These are phyloP conservation scores for Parietaria judaica DNA, from an alignment of 306 rosid genomes.

Conservation along the genomic window DNA sequence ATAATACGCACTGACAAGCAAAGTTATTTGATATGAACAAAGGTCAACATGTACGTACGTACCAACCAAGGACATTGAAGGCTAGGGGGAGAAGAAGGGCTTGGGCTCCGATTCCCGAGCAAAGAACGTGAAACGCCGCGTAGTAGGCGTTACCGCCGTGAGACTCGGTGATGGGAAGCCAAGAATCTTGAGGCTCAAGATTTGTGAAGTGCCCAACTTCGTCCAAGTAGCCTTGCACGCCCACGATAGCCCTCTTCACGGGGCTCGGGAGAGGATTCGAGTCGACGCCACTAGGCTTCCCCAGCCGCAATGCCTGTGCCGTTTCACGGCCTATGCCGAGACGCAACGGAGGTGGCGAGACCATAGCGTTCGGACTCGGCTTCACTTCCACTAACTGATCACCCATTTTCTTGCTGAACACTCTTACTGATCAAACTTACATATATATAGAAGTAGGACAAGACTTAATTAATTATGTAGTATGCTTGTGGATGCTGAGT, in stretches of 20 bases:
- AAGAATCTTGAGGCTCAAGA: slow-evolving; percentile 59
- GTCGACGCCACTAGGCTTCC: slow-evolving; percentile 8
- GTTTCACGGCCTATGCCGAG: slow-evolving; percentile 18
- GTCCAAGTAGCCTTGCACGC: slow-evolving; percentile 42
- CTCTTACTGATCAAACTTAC: not conserved
- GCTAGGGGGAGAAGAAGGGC: slow-evolving; percentile 69
- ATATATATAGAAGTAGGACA: not conserved
- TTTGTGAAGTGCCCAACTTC: slow-evolving; percentile 59
- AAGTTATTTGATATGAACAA: too few species aligned
- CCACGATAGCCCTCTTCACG: slow-evolving; percentile 46
- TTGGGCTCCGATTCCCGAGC: slow-evolving; percentile 60
- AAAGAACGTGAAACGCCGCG: slow-evolving; percentile 58
- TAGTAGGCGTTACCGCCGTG: slow-evolving; percentile 55
- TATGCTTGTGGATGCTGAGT: slow-evolving; percentile 9
- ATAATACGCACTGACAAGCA: too few species aligned
- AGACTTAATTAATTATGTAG: not conserved
- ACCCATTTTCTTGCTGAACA: not conserved
- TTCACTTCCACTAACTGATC: slow-evolving; percentile 27
- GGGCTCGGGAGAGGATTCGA: slow-evolving; percentile 46
- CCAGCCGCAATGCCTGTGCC: slow-evolving; percentile 20
- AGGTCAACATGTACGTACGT: slow-evolving; percentile 1
- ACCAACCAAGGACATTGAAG: slow-evolving; percentile 55
- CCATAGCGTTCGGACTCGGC: slow-evolving; percentile 4
- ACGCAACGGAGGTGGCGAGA: slow-evolving; percentile 18
- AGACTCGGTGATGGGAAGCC: slow-evolving; percentile 79